A percentile compares a stretch with the other conserved stretches of the same genome.
Conservation (phyloP, 1,284 basidiomycete genomes). For the Takashimella tepidaria region DNA sequence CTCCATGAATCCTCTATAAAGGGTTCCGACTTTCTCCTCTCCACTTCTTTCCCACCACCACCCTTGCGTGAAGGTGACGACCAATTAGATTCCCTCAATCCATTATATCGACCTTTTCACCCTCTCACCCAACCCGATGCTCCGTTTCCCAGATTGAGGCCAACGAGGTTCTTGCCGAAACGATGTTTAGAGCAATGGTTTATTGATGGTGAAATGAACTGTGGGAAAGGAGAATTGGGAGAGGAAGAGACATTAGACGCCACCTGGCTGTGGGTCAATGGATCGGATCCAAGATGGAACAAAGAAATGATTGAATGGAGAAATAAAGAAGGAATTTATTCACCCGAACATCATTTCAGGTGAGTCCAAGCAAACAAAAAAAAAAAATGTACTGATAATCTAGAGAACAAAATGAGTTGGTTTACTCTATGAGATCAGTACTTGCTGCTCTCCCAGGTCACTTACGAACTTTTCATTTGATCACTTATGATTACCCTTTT, state of each 20-base stretch:
- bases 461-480: conserved; percentile 36
- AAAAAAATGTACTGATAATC: not conserved
- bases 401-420: conserved; percentile 43
- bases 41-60: conserved; percentile 23
- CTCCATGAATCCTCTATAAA: not conserved
- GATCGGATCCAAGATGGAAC: conserved; percentile 38
- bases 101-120: conserved; percentile 28
- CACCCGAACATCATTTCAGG: conserved; percentile 42
- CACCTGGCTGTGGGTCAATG: conserved; percentile 46
- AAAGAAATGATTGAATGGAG: conserved; percentile 26
- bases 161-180: conserved; percentile 33
- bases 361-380: conserved; percentile 10
- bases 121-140: conserved; percentile 26
- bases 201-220: conserved; percentile 34
- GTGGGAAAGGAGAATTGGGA: conserved; percentile 30
- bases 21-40: conserved; percentile 16
- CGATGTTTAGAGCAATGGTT: conserved; percentile 43
- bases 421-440: conserved; percentile 43
- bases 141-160: conserved; percentile 36
- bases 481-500: conserved; percentile 39
- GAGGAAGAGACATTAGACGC: conserved; percentile 40
- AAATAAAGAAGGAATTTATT: conserved; percentile 22
- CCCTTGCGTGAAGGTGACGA: conserved; percentile 28
- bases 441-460: conserved; percentile 33
- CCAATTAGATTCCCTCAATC: conserved; percentile 27